phyloP scores from a whole-genome alignment of 2,329 filamentous ascomycete species.

The Trichophaea hybrida region DNA sequence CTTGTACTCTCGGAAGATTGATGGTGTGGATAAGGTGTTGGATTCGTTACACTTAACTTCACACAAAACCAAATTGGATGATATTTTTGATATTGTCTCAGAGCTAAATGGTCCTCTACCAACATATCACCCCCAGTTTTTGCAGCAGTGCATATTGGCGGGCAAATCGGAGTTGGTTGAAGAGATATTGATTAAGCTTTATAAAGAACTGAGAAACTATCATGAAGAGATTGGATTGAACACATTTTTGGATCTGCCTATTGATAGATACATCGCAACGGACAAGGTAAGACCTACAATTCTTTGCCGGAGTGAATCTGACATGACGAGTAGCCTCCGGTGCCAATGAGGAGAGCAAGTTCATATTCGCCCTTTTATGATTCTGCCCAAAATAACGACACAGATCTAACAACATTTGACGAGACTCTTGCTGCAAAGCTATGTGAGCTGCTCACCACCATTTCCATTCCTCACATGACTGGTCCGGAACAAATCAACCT shows the following conservation, averaged over 20 bases:
- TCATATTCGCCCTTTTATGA: constrained; percentile 16
- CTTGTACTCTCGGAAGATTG: constrained; percentile 63
- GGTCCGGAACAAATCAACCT: constrained; percentile 76
- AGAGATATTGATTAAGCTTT: constrained; percentile 54
- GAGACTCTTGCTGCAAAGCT: constrained; percentile 56
- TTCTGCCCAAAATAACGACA: constrained; percentile 9
- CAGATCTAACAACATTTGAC: constrained; percentile 38
- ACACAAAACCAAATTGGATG: constrained; percentile 39
- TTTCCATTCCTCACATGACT: constrained; percentile 65
- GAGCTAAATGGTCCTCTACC: constrained; percentile 76
- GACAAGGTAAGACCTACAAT: constrained; percentile 32
- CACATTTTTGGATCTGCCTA: constrained; percentile 53
- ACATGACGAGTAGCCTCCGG: neutral
- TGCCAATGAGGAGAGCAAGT: neutral
- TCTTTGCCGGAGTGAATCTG: neutral
- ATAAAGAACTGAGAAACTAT: constrained; percentile 67
- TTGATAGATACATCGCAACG: constrained; percentile 40
- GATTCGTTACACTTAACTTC: constrained; percentile 37
- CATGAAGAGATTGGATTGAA: constrained; percentile 68
- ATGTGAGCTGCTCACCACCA: constrained; percentile 59
- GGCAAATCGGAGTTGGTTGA: constrained; percentile 63
- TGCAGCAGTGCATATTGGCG: constrained; percentile 71
- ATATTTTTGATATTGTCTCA: constrained; percentile 70
- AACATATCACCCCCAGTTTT: constrained; percentile 80
- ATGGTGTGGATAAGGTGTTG: constrained; percentile 30